Base-by-base conservation (phyloP, 2,329 filamentous ascomycete genomes). In the Neofusicoccum kwambonambiense region DNA sequence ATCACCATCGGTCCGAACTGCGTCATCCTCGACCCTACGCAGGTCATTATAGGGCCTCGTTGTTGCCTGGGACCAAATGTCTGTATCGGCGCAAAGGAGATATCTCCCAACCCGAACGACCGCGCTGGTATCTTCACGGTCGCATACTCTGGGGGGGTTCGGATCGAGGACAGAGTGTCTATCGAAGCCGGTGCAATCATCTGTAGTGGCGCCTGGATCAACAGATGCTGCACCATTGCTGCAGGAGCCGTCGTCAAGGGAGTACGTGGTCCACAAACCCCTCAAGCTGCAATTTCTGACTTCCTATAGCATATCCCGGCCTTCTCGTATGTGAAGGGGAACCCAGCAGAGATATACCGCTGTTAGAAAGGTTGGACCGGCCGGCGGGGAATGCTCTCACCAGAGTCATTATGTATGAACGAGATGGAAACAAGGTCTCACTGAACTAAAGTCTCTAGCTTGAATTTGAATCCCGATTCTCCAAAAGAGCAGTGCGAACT, bases 1-100 rank as follows among this genome's bases (percentile, higher is more conserved):
- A 91, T 95, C 3, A 86, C 89, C 64, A 90, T 98, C 69, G 91
- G 90, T 19, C 86, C 91, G 62, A 90, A 92, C 72, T 97, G 93
- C 77, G 89, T 89, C 35, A 89, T 98, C 73, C 87, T 93, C 64
- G 95, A 99, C 74, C 89, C 93, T 19, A 90, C 89, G 74, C 85
- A 89, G 68, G 90, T 98, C 66, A 87, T 83, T 52, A 93, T 97
- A 71, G 93, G 93, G 3, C 87, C 91, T 67, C 87, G 90, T 66
- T 88, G 87, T 60, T 86, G 79, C 63, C 78, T 86, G 68, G 92
- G 92, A 2, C 91, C 92, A 0, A 92, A 93, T 70, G 94, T 97
- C 64, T 94, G 88, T 68, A 90, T 98, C 69, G 90, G 92, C 72
- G 93, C 90, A 15, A 87, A 89, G 39, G 90, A 87, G 42, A 83